These are phyloP conservation scores for Staphylotrichum tortipilum DNA, from an alignment of 495 filamentous ascomycete species.

Conservation along the genomic window DNA sequence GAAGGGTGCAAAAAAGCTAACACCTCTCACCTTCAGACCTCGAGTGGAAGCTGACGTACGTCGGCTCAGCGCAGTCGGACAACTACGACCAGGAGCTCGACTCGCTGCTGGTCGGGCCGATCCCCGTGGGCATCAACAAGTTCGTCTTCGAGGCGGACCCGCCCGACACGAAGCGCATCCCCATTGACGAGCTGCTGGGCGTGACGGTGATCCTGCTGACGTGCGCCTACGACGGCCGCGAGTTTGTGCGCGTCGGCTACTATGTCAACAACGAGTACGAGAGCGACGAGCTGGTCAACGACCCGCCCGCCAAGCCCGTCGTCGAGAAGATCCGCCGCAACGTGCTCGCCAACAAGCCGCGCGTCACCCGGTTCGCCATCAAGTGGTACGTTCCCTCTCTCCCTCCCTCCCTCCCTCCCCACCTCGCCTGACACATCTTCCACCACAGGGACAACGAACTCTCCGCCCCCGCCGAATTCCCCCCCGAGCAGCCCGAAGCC, in stretches of 20 bases:
- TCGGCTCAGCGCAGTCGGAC: slow-evolving; percentile 94
- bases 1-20: background rate
- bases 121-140: slow-evolving; percentile 95
- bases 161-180: slow-evolving; percentile 80
- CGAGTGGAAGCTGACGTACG: slow-evolving; percentile 98
- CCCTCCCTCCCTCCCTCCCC: no score
- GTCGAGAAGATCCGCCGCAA: slow-evolving; percentile 87
- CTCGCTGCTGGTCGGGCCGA: slow-evolving; percentile 88
- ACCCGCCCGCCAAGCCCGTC: slow-evolving; percentile 84
- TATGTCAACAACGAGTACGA: slow-evolving; percentile 99
- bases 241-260: slow-evolving; percentile 97
- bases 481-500: slow-evolving; percentile 93
- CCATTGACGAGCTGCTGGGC: slow-evolving; percentile 86
- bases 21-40: slow-evolving; percentile 53
- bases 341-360: slow-evolving; percentile 91
- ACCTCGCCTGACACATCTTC: no score
- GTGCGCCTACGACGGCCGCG: slow-evolving; percentile 90
- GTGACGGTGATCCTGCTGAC: slow-evolving; percentile 95
- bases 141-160: slow-evolving; percentile 96
- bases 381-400: slow-evolving; percentile 64
- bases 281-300: slow-evolving; percentile 73
- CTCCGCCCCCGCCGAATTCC: slow-evolving; percentile 89
- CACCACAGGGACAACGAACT: slow-evolving; percentile 80
- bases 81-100: slow-evolving; percentile 98
- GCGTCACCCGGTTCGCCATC: slow-evolving; percentile 96